A percentile compares a stretch with the other conserved stretches of the same genome.
phyloP scores from a whole-genome alignment of 768 basidiomycete genomes.

The Auriscalpium vulgare region DNA sequence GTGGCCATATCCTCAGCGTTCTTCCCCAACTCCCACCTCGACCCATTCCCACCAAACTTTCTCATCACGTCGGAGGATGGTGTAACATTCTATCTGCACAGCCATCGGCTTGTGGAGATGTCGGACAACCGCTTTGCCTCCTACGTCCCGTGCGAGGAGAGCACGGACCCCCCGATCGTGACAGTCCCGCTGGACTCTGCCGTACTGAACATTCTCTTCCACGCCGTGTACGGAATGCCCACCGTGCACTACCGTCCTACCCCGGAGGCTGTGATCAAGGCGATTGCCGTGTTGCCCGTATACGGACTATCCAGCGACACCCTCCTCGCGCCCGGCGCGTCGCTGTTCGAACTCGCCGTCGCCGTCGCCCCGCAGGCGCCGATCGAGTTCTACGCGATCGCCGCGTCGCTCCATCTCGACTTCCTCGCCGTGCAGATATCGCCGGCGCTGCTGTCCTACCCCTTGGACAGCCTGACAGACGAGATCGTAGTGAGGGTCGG shows the following conservation, averaged over 20 bases:
- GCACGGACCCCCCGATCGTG: slow-evolving; percentile 14
- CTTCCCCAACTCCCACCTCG: slow-evolving; percentile 12
- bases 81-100: slow-evolving; percentile 27
- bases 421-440: slow-evolving; percentile 32
- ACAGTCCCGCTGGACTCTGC: slow-evolving; percentile 21
- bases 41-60: slow-evolving; percentile 16
- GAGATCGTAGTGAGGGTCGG: slow-evolving; percentile 31
- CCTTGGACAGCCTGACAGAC: slow-evolving; percentile 30
- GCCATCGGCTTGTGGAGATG: slow-evolving; percentile 12
- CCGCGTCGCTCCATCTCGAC: slow-evolving; percentile 27
- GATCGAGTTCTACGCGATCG: slow-evolving; percentile 35
- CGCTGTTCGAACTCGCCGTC: slow-evolving; percentile 27
- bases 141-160: background rate
- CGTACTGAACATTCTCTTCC: slow-evolving; percentile 27
- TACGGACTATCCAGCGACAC: slow-evolving; percentile 21
- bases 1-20: slow-evolving; percentile 18
- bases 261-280: slow-evolving; percentile 18
- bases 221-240: slow-evolving; percentile 24
- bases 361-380: slow-evolving; percentile 27
- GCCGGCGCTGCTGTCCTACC: slow-evolving; percentile 29
- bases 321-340: slow-evolving; percentile 22
- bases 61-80: slow-evolving; percentile 22
- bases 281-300: slow-evolving; percentile 19
- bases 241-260: slow-evolving; percentile 21
- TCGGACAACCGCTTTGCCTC: slow-evolving; percentile 21